Conservation (phyloP, 495 filamentous ascomycete genomes). For the Thozetella sp. region DNA sequence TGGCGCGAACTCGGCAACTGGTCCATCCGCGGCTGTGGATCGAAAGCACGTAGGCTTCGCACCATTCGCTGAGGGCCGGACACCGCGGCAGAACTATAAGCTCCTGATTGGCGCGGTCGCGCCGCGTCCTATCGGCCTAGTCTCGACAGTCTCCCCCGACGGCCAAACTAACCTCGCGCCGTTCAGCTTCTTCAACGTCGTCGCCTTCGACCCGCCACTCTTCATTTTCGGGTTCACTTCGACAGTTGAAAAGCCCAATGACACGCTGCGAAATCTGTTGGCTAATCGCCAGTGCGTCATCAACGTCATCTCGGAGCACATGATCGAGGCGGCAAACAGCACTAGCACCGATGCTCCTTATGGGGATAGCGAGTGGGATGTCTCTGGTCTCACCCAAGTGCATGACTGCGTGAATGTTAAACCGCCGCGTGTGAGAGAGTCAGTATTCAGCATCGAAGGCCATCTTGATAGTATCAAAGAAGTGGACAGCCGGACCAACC, state of each 20-base stretch:
- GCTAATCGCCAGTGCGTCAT: slow-evolving; percentile 78
- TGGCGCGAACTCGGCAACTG: slow-evolving; percentile 64
- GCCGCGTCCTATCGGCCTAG: slow-evolving; percentile 71
- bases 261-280: slow-evolving; percentile 73
- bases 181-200: slow-evolving; percentile 81
- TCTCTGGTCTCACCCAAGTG: slow-evolving; percentile 74
- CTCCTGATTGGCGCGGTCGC: slow-evolving; percentile 88
- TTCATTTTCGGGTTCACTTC: slow-evolving; percentile 78
- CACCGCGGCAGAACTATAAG: slow-evolving; percentile 81
- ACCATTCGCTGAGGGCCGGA: slow-evolving; percentile 73
- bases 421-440: slow-evolving; percentile 76
- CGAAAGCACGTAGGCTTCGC: slow-evolving; percentile 74
- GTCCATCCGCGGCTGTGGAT: slow-evolving; percentile 51
- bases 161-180: slow-evolving; percentile 75
- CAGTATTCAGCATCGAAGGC: slow-evolving; percentile 79
- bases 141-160: slow-evolving; percentile 48
- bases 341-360: slow-evolving; percentile 77
- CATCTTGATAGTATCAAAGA: slow-evolving; percentile 73
- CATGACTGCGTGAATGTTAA: slow-evolving; percentile 67
- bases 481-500: slow-evolving; percentile 67
- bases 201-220: slow-evolving; percentile 87
- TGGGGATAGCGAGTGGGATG: slow-evolving; percentile 78
- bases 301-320: slow-evolving; percentile 85
- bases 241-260: slow-evolving; percentile 61
- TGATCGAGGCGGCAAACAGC: slow-evolving; percentile 87